Evolutionary conservation across 202 grass and related monocot genomes (phyloP), one percentile per base, ranked within the genome.

Genomic region (Cymbopogon flexuosus): DNA sequence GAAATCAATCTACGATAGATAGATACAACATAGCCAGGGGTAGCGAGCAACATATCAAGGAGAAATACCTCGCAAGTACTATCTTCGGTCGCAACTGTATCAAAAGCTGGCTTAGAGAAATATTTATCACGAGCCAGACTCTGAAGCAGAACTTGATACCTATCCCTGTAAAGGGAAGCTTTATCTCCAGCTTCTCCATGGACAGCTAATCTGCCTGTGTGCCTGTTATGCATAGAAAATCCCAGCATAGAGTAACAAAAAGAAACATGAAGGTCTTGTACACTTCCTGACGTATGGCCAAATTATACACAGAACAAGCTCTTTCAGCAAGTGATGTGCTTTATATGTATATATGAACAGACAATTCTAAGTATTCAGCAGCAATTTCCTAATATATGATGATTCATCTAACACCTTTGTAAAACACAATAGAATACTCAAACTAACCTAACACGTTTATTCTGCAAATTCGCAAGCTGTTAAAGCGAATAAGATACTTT

Each of bases 101-200:
- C 85, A 94, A 97, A 97, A 74, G 85, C 83, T 54, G 91, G 89
- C 79, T 79, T 97, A 41, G 95, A 97, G 72, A 97, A 97, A 70
- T 92, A 97, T 65, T 89, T 97, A 85, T 97, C 94, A 31, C 88
- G 94, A 56, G 94, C 82, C 6, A 97, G 82, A 57, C 94, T 90
- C 87, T 90, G 94, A 75, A 92, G 86, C 47, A 92, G 73, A 49
- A 94, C 73, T 33, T 97, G 89, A 63, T 94, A 94, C 31, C 92
- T 72, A 65, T 97, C 95, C 76, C 92, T 86, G 60, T 97, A 97
- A 51, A 97, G 86, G 41, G 92, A 86, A 78, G 95, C 88, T 82
- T 97, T 97, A 73, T 94, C 88, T 58, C 60, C 62, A 29, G 95
- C 95, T 79, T 93, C 92, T 68, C 95, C 95, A 80, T 97, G 90